These are phyloP conservation scores for Yamadazyma siamensis DNA, from an alignment of 1,139 yeast genomes.

Conservation along the genomic window DNA sequence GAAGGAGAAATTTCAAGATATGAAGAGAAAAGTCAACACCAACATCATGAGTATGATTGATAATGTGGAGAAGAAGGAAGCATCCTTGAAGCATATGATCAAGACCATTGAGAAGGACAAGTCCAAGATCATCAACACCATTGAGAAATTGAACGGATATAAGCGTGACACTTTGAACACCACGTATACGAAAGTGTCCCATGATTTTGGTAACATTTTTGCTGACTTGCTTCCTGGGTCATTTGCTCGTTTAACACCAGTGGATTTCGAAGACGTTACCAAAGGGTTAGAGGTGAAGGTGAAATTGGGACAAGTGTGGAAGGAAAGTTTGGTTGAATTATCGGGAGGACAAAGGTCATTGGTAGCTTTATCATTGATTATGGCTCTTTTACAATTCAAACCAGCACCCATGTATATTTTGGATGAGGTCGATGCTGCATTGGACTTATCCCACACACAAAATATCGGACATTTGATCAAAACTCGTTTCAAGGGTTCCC, in stretches of 20 bases:
- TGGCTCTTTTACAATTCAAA: slow-evolving; percentile 88
- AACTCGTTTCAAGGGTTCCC: slow-evolving; percentile 92
- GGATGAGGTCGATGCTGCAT: slow-evolving; percentile 98
- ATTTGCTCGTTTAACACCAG: slow-evolving; percentile 83
- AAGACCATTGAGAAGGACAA: slow-evolving; percentile 88
- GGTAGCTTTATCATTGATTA: slow-evolving; percentile 83
- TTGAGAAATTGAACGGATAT: slow-evolving; percentile 80
- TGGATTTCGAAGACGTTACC: slow-evolving; percentile 76
- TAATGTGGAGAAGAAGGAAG: slow-evolving; percentile 86
- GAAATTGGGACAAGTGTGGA: slow-evolving; percentile 90
- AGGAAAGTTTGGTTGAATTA: slow-evolving; percentile 88
- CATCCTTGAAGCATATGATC: slow-evolving; percentile 74
- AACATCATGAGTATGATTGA: slow-evolving; percentile 94
- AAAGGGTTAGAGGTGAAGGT: slow-evolving; percentile 92
- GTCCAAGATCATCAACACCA: slow-evolving; percentile 83
- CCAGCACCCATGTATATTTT: slow-evolving; percentile 98
- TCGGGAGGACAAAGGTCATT: slow-evolving; percentile 97
- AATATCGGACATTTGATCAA: slow-evolving; percentile 95
- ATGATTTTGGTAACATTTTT: slow-evolving; percentile 90
- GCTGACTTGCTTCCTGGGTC: slow-evolving; percentile 87
- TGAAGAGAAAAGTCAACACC: slow-evolving; percentile 81
- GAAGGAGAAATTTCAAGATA: slow-evolving; percentile 61
- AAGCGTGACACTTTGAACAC: slow-evolving; percentile 78
- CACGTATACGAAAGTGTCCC: slow-evolving; percentile 83
- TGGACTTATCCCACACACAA: slow-evolving; percentile 95